phyloP scores from a whole-genome alignment of 2,329 filamentous ascomycete genomes.

The Pseudogymnoascus sp. region DNA sequence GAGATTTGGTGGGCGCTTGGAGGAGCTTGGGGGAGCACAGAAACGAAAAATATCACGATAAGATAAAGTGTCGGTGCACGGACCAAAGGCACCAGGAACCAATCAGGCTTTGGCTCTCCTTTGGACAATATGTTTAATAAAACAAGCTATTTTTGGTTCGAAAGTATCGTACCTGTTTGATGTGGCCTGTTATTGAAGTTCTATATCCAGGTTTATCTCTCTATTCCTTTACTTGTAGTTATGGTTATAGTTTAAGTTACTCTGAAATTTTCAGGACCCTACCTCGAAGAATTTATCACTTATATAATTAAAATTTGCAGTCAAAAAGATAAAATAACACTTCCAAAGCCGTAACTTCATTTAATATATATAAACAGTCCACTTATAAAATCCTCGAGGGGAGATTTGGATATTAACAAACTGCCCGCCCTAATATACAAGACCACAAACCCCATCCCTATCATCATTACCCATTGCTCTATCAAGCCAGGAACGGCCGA shows the following conservation, averaged over 20 bases:
- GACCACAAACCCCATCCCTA: neutral
- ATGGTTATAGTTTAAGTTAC: neutral
- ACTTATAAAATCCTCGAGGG: neutral
- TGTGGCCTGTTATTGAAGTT: neutral
- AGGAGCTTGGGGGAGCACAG: conserved; percentile 1
- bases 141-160: neutral
- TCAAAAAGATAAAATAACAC: neutral
- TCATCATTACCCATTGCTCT: neutral
- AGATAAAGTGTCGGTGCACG: conserved; percentile 1
- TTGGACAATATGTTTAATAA: neutral
- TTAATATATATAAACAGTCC: neutral
- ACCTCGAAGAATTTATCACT: neutral
- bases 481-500: neutral
- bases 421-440: neutral
- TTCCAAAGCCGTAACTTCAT: neutral
- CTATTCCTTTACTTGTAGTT: neutral
- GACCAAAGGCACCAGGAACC: neutral
- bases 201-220: neutral
- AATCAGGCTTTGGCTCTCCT: neutral
- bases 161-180: neutral
- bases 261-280: neutral
- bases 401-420: neutral
- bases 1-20: neutral
- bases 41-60: conserved; percentile 5
- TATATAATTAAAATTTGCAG: neutral